Evolutionary conservation across 75 land plant genomes (phyloP).

Genomic region (Chamaecyparis obtusa): DNA sequence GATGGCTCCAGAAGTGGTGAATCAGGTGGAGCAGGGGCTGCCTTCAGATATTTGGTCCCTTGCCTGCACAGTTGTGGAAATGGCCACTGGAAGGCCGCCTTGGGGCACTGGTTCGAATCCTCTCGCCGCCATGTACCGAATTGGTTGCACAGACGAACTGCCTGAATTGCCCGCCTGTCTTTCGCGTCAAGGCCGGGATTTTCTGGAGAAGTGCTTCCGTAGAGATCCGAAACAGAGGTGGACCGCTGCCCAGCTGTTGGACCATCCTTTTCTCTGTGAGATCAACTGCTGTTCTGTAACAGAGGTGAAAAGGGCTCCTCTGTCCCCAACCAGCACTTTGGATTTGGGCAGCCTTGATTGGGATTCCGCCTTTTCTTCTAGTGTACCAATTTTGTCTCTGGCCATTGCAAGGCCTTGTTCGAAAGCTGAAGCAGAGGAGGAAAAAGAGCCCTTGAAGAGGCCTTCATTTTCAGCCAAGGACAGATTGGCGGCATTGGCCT

Average conservation of each 20-base stretch:
- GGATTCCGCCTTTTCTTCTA: not conserved
- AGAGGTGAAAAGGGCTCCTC: not conserved
- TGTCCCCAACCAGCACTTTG: constrained; percentile 4
- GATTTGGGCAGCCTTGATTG: not conserved
- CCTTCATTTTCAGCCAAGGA: not conserved
- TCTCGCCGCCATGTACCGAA: constrained; percentile 10
- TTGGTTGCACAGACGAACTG: constrained; percentile 12
- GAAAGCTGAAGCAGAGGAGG: not conserved
- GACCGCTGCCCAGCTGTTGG: constrained; percentile 20
- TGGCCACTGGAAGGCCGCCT: constrained; percentile 48
- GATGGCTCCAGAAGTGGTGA: constrained; percentile 76
- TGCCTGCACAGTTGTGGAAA: constrained; percentile 59
- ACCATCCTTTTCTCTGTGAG: not conserved
- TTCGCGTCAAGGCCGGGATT: constrained; percentile 32
- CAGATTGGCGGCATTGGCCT: not conserved
- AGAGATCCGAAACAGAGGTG: constrained; percentile 31
- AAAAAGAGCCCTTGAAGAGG: not conserved
- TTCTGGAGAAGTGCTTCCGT: constrained; percentile 27
- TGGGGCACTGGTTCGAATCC: constrained; percentile 29
- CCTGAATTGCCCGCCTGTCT: constrained; percentile 29
- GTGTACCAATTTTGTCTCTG: not conserved
- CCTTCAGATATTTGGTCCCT: constrained; percentile 66
- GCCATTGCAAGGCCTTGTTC: not conserved
- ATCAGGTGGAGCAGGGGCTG: constrained; percentile 48
- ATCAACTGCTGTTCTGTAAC: not conserved